phyloP scores from a whole-genome alignment of 441 rosid species.

The Erodium texanum region DNA sequence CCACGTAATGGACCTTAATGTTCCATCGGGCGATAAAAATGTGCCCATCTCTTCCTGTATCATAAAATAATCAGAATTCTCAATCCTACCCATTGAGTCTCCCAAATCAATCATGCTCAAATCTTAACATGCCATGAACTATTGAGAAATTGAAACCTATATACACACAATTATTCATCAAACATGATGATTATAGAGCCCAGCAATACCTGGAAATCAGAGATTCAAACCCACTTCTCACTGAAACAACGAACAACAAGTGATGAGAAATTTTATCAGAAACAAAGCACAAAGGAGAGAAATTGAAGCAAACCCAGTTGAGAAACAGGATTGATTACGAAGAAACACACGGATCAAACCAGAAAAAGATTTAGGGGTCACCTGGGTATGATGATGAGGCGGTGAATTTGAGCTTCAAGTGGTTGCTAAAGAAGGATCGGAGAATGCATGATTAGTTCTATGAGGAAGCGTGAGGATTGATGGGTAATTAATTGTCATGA shows the following conservation, averaged over 20 bases:
- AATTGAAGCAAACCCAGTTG: not conserved
- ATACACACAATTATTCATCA: not conserved
- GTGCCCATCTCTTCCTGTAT: conserved; percentile 10
- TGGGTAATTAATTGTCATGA: conserved; percentile 1
- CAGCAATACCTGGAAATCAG: not conserved
- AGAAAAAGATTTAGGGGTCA: not conserved
- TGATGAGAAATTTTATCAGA: not conserved
- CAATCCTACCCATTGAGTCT: not conserved
- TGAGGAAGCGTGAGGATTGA: not conserved
- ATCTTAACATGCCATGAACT: not conserved
- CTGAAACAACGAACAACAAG: not conserved
- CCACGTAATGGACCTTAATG: not conserved
- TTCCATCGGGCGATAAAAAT: conserved; percentile 9
- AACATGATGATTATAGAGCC: not conserved
- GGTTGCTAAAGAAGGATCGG: not conserved
- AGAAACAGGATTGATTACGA: not conserved
- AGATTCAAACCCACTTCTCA: not conserved
- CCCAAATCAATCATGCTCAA: not conserved
- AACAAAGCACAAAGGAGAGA: not conserved
- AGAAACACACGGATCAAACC: not conserved
- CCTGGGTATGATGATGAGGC: not conserved
- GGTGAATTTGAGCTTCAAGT: not conserved
- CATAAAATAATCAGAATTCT: not conserved
- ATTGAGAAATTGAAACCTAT: not conserved
- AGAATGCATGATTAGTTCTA: not conserved